Base-by-base conservation (phyloP, 2,329 filamentous ascomycete species). In the Fusarium humuli region DNA sequence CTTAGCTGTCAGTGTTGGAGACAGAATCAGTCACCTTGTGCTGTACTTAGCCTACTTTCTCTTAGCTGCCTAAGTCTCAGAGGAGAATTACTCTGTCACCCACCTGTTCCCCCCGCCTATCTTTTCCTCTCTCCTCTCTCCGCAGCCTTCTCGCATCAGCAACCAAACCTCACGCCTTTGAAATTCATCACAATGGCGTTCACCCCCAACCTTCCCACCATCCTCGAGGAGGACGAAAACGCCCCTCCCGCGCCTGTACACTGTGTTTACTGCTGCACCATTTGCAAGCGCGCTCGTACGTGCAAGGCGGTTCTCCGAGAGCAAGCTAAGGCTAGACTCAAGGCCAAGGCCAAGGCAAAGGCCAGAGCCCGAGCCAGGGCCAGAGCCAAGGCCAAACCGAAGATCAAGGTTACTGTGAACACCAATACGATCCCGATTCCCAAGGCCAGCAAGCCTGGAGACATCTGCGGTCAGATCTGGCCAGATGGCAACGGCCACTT, bases 1-100 rank as follows among this genome's bases (percentile, higher is more conserved):
- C 0, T n/a, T 0, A 37, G 18, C 34, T 37, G 34, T n/a, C 34
- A n/a, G 6, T 37, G 34, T 2, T 7, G 0, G 18, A n/a, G 34
- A 37, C 18, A 0, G 7, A 37, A n/a, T n/a, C 18, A n/a, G 18
- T 37, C 34, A 1, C 18, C 34, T 7, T n/a, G 0, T 37, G 18
- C 18, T 37, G 34, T 18, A n/a, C 34, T 37, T n/a, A 12, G 34
- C 3, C 2, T 37, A 37, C 3, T 37, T 37, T 1, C 18, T 12
- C 2, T 3, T 12, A n/a, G 18, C 34, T 37, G 34, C 34, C 18
- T 37, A n/a, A n/a, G 18, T 2, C 34, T 3, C 3, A 12, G 34
- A n/a, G 34, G 34, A 37, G 2, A 37, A n/a, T n/a, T 18, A 2
- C 18, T n/a, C 1, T 37, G 34, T 37, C 34, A 6, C 34, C 18